Base-by-base conservation (phyloP, 169 alveolate species). In the Babesia bigemina region DNA sequence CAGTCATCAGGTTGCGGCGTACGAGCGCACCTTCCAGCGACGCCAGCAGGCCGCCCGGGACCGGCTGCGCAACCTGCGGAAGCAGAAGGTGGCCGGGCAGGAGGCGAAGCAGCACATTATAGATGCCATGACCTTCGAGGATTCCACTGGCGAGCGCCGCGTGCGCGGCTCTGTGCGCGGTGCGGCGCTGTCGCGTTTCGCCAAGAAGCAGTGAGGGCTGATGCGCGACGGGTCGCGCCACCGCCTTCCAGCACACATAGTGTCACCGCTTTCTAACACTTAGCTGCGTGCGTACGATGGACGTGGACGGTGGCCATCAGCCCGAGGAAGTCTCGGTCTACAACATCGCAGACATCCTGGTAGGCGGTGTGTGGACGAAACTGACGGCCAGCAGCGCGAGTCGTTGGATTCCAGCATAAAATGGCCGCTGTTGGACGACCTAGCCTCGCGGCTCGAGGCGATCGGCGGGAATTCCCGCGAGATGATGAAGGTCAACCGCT, bases 21-120 rank as follows among this genome's bases (percentile, higher is more conserved):
- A 83, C 60, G 62, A 65, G 33, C 73, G 69, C 39, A 66, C 76
- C 33, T 83, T 83, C 81, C 73, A 45, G 83, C 49, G 90, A 59
- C 62, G 90, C 6, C 79, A 83, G 49, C 86, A 83, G 62, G 90
- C 90, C 21, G 77, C 57, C n/a, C 42, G 17, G 79, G 86, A 83
- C 50, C 42, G 75, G 52, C 62, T 83, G 45, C 58, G 52, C 59
- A 75, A 70, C 61, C 52, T 83, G 57, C n/a, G 47, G 10, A 63
- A 44, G 55, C 50, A 61, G 55, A 67, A 75, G 42, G 67, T 67
- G 28, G 53, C 19, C 26, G 66, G 57, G 8, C 44, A 11, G 22
- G 84, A 83, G 10, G 83, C 77, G 21, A 73, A 69, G 78, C 58
- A 65, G 39, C 59, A 57, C 36, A 60, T 74, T 24, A 8, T 83